Conservation (phyloP, 306 rosid species). For the Mimosa bimucronata region DNA sequence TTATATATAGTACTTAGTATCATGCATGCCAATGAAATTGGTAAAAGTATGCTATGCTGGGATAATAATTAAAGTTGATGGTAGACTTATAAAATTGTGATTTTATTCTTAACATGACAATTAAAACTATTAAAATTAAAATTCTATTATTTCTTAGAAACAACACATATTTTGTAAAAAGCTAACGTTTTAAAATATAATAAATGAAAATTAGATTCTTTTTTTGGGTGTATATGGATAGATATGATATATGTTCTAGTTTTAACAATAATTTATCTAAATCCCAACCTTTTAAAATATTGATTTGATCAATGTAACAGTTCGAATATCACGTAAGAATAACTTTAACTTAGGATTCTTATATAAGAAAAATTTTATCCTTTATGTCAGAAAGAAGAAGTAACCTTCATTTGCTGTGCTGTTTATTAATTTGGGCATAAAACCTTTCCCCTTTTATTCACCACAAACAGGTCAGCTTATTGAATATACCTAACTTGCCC, state of each 20-base stretch:
- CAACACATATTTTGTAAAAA: not conserved
- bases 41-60: no score
- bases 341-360: not conserved
- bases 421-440: not conserved
- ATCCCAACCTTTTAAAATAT: not conserved
- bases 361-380: not conserved
- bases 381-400: not conserved
- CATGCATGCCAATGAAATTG: not conserved
- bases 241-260: not conserved
- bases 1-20: not conserved
- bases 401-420: slow-evolving; percentile 10
- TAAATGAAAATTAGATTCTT: not conserved
- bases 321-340: not conserved
- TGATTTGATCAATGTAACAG: not conserved
- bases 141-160: not conserved
- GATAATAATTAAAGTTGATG: not conserved
- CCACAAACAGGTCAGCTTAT: not conserved
- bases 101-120: not conserved
- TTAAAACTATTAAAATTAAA: not conserved
- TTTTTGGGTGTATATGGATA: not conserved
- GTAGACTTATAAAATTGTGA: not conserved
- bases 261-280: not conserved
- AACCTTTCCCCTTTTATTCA: not conserved
- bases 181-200: not conserved
- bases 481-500: not conserved